These are phyloP conservation scores for Myochromella boudieri DNA, from an alignment of 768 basidiomycete genomes.

Conservation along the genomic window DNA sequence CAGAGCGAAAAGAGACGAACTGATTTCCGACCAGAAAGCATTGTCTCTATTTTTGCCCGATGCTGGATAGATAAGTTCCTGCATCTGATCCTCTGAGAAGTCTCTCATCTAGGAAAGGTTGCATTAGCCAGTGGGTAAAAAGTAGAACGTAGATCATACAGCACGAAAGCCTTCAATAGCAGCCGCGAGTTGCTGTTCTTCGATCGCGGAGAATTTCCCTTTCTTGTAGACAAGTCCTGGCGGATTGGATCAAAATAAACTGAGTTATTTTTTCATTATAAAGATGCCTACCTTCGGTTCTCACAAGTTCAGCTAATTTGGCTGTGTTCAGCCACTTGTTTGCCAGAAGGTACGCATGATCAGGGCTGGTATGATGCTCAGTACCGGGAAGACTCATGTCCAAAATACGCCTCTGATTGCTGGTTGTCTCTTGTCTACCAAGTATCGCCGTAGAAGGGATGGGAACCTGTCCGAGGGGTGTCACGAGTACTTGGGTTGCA, in stretches of 20 bases:
- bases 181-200: conserved; percentile 61
- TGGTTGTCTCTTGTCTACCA: conserved; percentile 23
- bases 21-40: conserved; percentile 79
- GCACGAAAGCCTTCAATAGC: conserved; percentile 65
- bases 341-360: conserved; percentile 68
- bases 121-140: neutral
- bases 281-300: conserved; percentile 54
- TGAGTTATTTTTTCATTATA: neutral
- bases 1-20: conserved; percentile 38
- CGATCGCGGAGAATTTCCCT: conserved; percentile 82
- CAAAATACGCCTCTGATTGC: conserved; percentile 36
- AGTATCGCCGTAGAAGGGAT: conserved; percentile 43
- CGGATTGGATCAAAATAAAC: too few relatives aligned
- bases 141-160: conserved; percentile 40
- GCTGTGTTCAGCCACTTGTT: conserved; percentile 77
- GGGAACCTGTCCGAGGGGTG: conserved; percentile 40
- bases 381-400: conserved; percentile 41
- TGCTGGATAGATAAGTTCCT: conserved; percentile 68
- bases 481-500: conserved; percentile 23
- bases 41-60: conserved; percentile 59
- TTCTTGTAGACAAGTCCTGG: conserved; percentile 84
- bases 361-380: conserved; percentile 43
- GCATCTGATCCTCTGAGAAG: conserved; percentile 54
- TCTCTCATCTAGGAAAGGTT: conserved; percentile 49
- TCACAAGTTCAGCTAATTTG: conserved; percentile 68